A percentile compares a stretch with the other conserved stretches of the same genome.
phyloP scores from a whole-genome alignment of 345 rosid species.

The Salix udensis region DNA sequence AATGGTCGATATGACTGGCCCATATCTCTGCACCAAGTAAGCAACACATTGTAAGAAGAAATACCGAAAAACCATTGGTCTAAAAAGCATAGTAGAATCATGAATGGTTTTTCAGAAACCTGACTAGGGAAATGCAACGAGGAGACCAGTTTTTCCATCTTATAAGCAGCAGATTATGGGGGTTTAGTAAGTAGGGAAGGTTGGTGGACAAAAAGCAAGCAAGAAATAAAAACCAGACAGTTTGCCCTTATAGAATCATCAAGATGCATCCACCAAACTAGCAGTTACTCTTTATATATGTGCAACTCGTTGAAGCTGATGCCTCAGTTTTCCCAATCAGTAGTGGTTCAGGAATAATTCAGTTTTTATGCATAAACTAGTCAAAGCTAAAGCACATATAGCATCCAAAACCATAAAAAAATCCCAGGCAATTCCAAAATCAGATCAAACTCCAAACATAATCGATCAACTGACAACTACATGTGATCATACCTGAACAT shows the following conservation, averaged over 20 bases:
- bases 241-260: not conserved
- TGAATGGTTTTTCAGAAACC: not conserved
- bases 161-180: not conserved
- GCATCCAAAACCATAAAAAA: not conserved
- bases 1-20: constrained; percentile 91
- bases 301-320: not conserved
- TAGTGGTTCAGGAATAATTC: not conserved
- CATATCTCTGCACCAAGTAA: constrained; percentile 64
- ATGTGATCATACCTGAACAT: constrained; percentile 60
- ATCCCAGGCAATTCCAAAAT: not conserved
- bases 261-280: not conserved
- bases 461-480: not conserved
- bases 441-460: not conserved
- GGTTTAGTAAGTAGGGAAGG: not conserved
- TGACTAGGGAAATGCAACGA: not conserved
- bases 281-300: not conserved
- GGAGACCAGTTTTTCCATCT: not conserved
- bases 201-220: not conserved
- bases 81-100: not conserved
- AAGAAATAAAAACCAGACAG: not conserved
- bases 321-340: not conserved
- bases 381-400: not conserved
- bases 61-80: not conserved
- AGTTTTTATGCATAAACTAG: not conserved
- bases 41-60: not conserved